Evolutionary conservation across 1,284 basidiomycete species (phyloP), one percentile per base, ranked within the genome.

Genomic region (Meira miltonrushii): DNA sequence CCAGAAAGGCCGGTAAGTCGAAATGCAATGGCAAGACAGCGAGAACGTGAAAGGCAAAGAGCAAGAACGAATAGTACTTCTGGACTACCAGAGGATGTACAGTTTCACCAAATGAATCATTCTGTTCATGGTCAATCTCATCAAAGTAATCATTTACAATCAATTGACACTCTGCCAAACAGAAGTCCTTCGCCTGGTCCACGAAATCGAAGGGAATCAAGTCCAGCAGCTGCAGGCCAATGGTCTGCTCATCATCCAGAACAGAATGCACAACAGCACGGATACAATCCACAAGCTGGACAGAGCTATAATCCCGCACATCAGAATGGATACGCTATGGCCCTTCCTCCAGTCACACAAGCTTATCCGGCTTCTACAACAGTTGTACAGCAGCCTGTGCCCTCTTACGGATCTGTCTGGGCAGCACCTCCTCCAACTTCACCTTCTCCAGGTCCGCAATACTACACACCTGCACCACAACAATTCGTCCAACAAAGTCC

Each of bases 1-100:
- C 62, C 63, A 13, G 57, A 66, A 37, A 58, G 66, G 2, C 56
- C 63, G 21, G 58, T 66, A 21, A 28, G 56, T 43, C 13, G 25
- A 39, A 40, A 54, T 46, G 38, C 67, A 64, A 8, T 48, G 62
- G 17, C 66, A 56, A n/a, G 59, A 60, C 11, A 47, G 59, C 6
- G 66, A 60, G 59, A 58, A 39, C 46, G 51, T 6, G 8, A 65
- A 52, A 17, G 23, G 17, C 6, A 61, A 59, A 37, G 19, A 51
- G 1, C 43, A 62, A 50, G 60, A 54, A 25, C 66, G 50, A 21
- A 64, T 52, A 33, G 64, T 65, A 15, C 64, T 59, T 6, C 15
- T 41, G 10, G 58, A 53, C 10, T 59, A 58, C 23, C 59, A 56
- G 9, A 46, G 3, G 8, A 33, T 33, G 28, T 4, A 33, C 3